A percentile compares a stretch with the other conserved stretches of the same genome.
Evolutionary conservation across 345 rosid species (phyloP).

Genomic region (Hibiscus mutabilis): DNA sequence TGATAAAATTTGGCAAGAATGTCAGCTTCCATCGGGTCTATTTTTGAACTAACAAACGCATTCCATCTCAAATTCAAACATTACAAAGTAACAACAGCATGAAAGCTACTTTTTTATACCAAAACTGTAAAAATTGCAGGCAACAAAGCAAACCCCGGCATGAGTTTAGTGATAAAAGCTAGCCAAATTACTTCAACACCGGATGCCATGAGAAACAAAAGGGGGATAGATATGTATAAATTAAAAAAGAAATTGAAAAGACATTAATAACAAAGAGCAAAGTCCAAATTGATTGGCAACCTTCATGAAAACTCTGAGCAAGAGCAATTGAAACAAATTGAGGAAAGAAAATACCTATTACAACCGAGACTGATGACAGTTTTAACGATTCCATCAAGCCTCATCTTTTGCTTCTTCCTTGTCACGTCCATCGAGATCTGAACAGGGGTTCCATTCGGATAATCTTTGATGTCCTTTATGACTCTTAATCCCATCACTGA

Average conservation of each 20-base stretch:
- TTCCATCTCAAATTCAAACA: neutral
- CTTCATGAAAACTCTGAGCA: neutral
- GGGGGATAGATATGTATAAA: no score
- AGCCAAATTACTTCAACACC: no score
- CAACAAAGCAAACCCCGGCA: no score
- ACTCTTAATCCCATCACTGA: slow-evolving; percentile 76
- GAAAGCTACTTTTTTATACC: no score
- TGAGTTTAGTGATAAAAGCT: no score
- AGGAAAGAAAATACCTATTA: slow-evolving; percentile 46
- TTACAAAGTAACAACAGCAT: neutral
- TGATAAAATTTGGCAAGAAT: neutral
- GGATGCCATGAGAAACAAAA: no score
- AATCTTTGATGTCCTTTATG: slow-evolving; percentile 84
- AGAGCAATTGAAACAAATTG: neutral
- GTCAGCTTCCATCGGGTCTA: neutral
- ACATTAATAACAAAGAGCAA: neutral
- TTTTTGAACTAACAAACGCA: neutral
- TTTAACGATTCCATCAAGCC: slow-evolving; percentile 86
- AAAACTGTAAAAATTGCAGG: no score
- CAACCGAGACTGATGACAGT: slow-evolving; percentile 73
- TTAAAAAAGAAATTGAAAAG: no score
- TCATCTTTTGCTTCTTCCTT: slow-evolving; percentile 61
- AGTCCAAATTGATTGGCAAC: neutral
- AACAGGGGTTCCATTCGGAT: slow-evolving; percentile 84
- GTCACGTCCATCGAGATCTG: slow-evolving; percentile 78